phyloP scores from a whole-genome alignment of 2,329 filamentous ascomycete genomes.

The Pseudogymnoascus sp. region DNA sequence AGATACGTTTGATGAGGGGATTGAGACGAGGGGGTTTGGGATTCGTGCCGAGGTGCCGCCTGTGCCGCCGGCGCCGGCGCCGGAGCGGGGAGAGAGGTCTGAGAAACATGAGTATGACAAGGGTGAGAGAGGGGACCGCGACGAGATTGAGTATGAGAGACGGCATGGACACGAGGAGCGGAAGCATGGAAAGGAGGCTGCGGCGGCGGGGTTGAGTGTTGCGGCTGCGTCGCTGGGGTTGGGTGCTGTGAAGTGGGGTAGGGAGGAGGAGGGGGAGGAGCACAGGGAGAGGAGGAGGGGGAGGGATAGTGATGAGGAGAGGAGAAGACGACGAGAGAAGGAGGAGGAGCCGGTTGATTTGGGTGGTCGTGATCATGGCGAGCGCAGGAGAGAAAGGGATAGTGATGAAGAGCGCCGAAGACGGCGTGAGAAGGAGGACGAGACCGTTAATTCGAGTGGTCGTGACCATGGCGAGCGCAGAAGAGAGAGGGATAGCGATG shows the following conservation, averaged over 20 bases:
- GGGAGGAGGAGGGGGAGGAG: slow-evolving; percentile 6
- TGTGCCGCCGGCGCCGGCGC: neutral
- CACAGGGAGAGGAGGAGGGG: neutral
- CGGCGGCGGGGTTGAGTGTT: slow-evolving; percentile 26
- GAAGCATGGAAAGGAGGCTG: slow-evolving; percentile 23
- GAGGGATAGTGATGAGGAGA: slow-evolving; percentile 10
- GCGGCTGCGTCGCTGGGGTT: slow-evolving; percentile 28
- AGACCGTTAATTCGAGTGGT: neutral
- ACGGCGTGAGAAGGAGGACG: neutral
- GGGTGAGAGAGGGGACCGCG: slow-evolving; percentile 12
- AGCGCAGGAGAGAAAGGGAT: neutral
- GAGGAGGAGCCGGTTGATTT: neutral
- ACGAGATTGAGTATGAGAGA: neutral
- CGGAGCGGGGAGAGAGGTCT: slow-evolving; percentile 11
- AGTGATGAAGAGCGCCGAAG: neutral
- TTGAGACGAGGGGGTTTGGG: slow-evolving; percentile 24
- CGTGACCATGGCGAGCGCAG: neutral
- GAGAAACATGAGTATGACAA: neutral
- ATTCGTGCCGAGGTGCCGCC: slow-evolving; percentile 17
- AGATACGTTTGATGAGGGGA: slow-evolving; percentile 24
- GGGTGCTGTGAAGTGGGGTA: slow-evolving; percentile 24
- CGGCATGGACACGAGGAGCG: slow-evolving; percentile 11
- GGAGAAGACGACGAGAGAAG: neutral
- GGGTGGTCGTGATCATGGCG: neutral
- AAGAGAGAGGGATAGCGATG: slow-evolving; percentile 7